Conservation (phyloP, 306 rosid genomes). For the Begonia loranthoides region DNA sequence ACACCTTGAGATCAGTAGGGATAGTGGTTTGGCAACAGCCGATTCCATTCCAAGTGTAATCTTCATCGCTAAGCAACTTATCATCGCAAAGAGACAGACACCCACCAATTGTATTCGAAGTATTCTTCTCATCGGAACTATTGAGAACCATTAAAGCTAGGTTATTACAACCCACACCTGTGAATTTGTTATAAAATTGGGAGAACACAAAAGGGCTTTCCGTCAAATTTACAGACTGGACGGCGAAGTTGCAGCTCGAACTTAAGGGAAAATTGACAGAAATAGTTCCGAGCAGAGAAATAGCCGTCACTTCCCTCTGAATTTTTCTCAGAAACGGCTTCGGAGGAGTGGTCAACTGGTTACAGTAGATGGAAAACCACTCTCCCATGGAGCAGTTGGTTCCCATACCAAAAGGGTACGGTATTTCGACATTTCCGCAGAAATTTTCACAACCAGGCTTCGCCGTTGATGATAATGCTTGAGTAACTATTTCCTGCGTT, state of each 20-base stretch:
- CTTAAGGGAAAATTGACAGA: no score
- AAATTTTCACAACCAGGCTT: constrained; percentile 7
- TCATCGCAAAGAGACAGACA: neutral
- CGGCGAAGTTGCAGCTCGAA: no score
- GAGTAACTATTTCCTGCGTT: neutral
- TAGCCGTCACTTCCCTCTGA: no score
- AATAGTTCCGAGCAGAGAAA: no score
- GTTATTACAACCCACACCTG: neutral
- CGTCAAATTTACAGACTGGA: neutral
- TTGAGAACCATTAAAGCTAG: neutral
- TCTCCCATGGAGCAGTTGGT: constrained; percentile 8
- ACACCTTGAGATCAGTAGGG: neutral
- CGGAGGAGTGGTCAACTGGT: neutral
- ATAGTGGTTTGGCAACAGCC: constrained; percentile 8
- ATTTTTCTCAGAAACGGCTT: constrained; percentile 5
- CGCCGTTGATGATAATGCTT: neutral
- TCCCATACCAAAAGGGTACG: constrained; percentile 34
- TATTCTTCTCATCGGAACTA: neutral
- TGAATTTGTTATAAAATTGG: neutral
- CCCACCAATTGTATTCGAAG: neutral
- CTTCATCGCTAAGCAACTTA: neutral
- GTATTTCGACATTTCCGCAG: constrained; percentile 17
- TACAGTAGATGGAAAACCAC: constrained; percentile 30
- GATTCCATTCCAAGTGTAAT: neutral
- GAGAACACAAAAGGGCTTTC: neutral